Base-by-base conservation (phyloP, 352 stramenopile genomes). In the Aphanomyces euteiches region DNA sequence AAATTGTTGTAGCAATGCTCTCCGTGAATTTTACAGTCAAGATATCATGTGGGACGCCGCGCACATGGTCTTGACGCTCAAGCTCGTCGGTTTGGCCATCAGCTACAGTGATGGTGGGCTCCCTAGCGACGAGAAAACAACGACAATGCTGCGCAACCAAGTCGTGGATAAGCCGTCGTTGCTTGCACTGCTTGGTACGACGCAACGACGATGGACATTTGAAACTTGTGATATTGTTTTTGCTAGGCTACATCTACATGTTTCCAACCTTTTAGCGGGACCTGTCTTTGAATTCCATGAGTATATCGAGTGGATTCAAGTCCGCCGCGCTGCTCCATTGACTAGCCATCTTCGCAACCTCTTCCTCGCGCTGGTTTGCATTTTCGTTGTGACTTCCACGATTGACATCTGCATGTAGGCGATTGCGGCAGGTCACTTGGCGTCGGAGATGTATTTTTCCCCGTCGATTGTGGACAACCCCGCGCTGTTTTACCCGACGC, bases 21-120 rank as follows among this genome's bases (percentile, higher is more conserved):
- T 92, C 89, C 87, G 87, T 69, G 85, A 94, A 65, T 90, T 88
- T 73, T 74, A 93, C 72, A 87, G 79, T 47, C 85, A 84, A 0
- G 81, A 92, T 58, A 83, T 94, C 60, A 81, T 94, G 21, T 94
- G 86, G 86, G 84, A 92, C 69, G 78, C 82, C 56, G 84, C 86
- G 21, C 85, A 93, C 69, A 94, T 94, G 87, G 90, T 94, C 66
- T 60, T 93, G 50, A 92, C 83, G 47, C 77, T 94, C 12, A 94
- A 94, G 72, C 76, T 94, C 21, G 89, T 80, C 75, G 87, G 78
- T 69, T 67, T 92, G 28, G 83, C 85, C 3, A 85, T 90, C 47
- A 94, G 91, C 75, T 94, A 94, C 77, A 89, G 83, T 56, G 87
- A 94, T 38, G 87, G 83, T 12, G 75, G 69, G 10, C 57, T 93